Conservation (phyloP, 164 flowering plant species). For the grape (Vitis vinifera) region ASM3070453v1 NC_081815.1:7176501-7177000, state of each 20-base stretch:
- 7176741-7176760: slow-evolving; percentile 1
- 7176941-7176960: not conserved
- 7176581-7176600: not conserved
- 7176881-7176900: too few species aligned
- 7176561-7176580: not conserved
- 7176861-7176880: too few species aligned
- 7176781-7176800: not conserved
- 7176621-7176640: too few species aligned
- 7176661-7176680: not conserved
- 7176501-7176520: not conserved
- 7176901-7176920: too few species aligned
- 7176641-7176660: too few species aligned
- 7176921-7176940: not conserved
- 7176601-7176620: not conserved
- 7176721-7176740: not conserved
- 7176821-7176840: not conserved
- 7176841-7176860: not conserved
- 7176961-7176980: too few species aligned
- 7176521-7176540: not conserved
- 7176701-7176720: not conserved
- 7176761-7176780: not conserved
- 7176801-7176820: not conserved
- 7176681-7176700: not conserved
- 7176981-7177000: not conserved
- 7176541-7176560: not conserved